Conservation (phyloP, 495 filamentous ascomycete species). For the Chaetomium cochliodes region DNA sequence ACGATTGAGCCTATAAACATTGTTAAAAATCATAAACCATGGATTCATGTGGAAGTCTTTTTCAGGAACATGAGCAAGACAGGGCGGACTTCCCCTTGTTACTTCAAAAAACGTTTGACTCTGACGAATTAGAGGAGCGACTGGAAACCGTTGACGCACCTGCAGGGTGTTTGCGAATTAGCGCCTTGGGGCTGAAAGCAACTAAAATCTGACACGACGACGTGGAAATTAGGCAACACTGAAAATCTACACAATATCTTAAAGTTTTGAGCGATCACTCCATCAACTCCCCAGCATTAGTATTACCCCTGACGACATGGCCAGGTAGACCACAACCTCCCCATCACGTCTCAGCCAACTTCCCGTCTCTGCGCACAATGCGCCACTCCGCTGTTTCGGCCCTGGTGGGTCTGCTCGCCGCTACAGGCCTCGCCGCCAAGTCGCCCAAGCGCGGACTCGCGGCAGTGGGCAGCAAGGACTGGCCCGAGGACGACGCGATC, state of each 20-base stretch:
- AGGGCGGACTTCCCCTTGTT: too few relatives aligned
- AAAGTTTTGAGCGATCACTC: not conserved
- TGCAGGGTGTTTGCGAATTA: too few relatives aligned
- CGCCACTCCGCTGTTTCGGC: not conserved
- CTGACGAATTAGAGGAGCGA: too few relatives aligned
- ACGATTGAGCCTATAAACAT: too few relatives aligned
- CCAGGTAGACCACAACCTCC: conserved; percentile 24
- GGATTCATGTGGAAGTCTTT: too few relatives aligned
- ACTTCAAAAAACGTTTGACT: too few relatives aligned
- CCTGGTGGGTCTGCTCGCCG: conserved; percentile 8
- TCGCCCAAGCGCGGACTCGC: conserved; percentile 60
- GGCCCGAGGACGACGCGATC: conserved; percentile 51
- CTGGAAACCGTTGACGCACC: too few relatives aligned
- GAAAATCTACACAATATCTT: not conserved
- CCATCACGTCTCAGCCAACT: not conserved
- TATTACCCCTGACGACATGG: conserved; percentile 13
- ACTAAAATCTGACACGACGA: too few relatives aligned
- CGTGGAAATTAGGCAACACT: not conserved
- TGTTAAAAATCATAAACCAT: too few relatives aligned
- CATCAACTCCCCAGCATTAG: not conserved
- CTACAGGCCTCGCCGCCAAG: conserved; percentile 8
- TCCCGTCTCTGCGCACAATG: not conserved
- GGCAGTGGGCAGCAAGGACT: conserved; percentile 46
- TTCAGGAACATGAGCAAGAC: too few relatives aligned
- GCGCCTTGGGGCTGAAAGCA: too few relatives aligned